phyloP scores from a whole-genome alignment of 331 rosid species.

The Rosa hybrid region DNA sequence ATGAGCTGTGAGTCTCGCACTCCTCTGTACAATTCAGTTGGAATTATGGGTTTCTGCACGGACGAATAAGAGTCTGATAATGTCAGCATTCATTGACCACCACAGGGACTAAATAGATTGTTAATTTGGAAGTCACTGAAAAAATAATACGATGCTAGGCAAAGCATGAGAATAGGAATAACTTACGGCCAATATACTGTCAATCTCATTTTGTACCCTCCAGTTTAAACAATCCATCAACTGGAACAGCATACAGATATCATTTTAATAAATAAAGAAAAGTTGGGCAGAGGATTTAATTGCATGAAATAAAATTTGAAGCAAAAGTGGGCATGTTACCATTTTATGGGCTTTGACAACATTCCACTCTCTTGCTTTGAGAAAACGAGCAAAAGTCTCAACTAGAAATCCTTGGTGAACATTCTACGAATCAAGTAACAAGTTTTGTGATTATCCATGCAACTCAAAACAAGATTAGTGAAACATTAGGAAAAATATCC shows the following conservation, averaged over 20 bases:
- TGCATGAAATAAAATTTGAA: slow-evolving; percentile 4
- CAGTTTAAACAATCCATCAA: slow-evolving; percentile 83
- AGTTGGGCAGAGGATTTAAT: slow-evolving; percentile 1
- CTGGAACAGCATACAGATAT: slow-evolving; percentile 48
- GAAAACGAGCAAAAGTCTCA: slow-evolving; percentile 70
- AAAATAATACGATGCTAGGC: neutral
- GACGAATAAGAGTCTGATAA: slow-evolving; percentile 22
- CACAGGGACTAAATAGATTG: slow-evolving; percentile 9
- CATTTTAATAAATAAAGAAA: slow-evolving; percentile 15
- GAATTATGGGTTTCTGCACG: slow-evolving; percentile 86
- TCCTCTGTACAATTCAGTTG: slow-evolving; percentile 68
- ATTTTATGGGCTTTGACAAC: slow-evolving; percentile 73
- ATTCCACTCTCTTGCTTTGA: slow-evolving; percentile 89
- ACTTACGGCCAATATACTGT: slow-evolving; percentile 78
- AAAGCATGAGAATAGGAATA: slow-evolving; percentile 9
- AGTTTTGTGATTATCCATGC: neutral
- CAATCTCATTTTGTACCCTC: slow-evolving; percentile 89
- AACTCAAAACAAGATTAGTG: neutral
- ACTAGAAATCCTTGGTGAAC: slow-evolving; percentile 74
- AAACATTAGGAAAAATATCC: too few species aligned
- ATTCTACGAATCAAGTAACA: slow-evolving; percentile 50
- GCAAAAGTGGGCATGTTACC: slow-evolving; percentile 47
- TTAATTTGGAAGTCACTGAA: slow-evolving; percentile 15
- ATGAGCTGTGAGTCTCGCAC: slow-evolving; percentile 90
- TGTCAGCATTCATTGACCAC: slow-evolving; percentile 19